Base-by-base conservation (phyloP, 2,329 filamentous ascomycete species). In the Alternaria sp. region DNA sequence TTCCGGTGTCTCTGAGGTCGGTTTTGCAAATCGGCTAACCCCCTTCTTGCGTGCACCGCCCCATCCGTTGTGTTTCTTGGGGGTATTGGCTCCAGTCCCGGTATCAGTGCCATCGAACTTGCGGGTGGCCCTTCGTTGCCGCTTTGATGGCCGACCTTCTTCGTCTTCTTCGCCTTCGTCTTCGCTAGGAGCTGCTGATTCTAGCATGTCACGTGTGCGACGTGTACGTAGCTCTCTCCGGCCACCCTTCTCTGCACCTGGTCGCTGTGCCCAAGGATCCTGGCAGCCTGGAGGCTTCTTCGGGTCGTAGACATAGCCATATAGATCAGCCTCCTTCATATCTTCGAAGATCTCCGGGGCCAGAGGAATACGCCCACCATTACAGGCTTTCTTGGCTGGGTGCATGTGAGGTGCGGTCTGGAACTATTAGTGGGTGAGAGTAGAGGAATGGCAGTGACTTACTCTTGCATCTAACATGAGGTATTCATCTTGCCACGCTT, bases 251-350 rank as follows among this genome's bases (percentile, higher is more conserved):
- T 84, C 82, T 54, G 80, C 78, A 3, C 81, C 78, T 49, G 81
- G 79, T 34, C 79, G 77, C 63, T 89, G 87, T 1, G 80, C 73
- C 59, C 86, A 87, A 0, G 87, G 85, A 68, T 89, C 84, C 65
- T 88, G 87, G 54, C 77, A 79, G n/a, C 83, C 83, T 12, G 77
- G 76, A 45, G 79, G 67, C 59, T 82, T 83, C 66, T 85, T 85
- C 0, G 84, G 74, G 62, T 86, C 85, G 70, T 86, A 86, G 34
- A 81, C 82, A 72, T 88, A 89, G 57, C 85, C 85, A 69, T 89
- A 89, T 0, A 89, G 76, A 59, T 84, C 83, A 1, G 87, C 83
- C 76, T 89, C 87, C 65, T 88, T 88, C 74, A 84, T 84, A 65
- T 87, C 86, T 68, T 88, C 86, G 62, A 82, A 88, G 3, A 86